Percentiles rank a stretch among this genome's conserved stretches.
These are phyloP conservation scores for Phylloporus sp. DNA, from an alignment of 768 basidiomycete species.

Conservation along the genomic window DNA sequence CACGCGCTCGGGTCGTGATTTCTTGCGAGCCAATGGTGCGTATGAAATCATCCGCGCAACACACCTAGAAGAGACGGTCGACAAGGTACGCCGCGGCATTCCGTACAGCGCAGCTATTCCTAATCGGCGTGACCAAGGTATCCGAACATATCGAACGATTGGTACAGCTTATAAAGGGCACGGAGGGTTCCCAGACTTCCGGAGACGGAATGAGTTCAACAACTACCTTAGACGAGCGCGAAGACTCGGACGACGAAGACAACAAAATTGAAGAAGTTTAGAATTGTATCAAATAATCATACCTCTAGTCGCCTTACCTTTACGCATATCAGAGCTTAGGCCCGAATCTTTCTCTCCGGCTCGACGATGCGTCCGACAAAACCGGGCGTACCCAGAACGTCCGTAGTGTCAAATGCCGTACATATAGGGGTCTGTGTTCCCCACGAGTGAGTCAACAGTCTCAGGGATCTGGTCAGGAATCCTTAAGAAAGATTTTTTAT, in stretches of 20 bases:
- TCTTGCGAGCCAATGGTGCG: conserved; percentile 71
- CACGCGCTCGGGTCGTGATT: conserved; percentile 83
- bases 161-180: conserved; percentile 78
- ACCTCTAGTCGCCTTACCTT: conserved; percentile 7
- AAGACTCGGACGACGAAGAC: conserved; percentile 57
- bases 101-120: not conserved
- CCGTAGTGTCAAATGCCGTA: not conserved
- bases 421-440: conserved; percentile 4
- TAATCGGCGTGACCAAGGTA: conserved; percentile 43
- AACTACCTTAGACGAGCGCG: conserved; percentile 17
- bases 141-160: conserved; percentile 84
- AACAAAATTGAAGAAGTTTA: conserved; percentile 73
- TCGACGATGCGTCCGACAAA: no score
- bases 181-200: conserved; percentile 53
- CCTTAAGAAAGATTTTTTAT: conserved; percentile 22
- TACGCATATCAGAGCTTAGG: not conserved
- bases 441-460: conserved; percentile 22
- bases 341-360: not conserved
- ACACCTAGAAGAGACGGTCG: conserved; percentile 75
- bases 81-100: conserved; percentile 48
- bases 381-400: no score
- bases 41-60: conserved; percentile 79
- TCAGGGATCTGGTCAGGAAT: conserved; percentile 10
- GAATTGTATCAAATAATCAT: conserved; percentile 18
- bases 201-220: conserved; percentile 34